A percentile compares a stretch with the other conserved stretches of the same genome.
These are phyloP conservation scores for Zygoascus sp. DNA, from an alignment of 1,139 yeast genomes.

Conservation along the genomic window DNA sequence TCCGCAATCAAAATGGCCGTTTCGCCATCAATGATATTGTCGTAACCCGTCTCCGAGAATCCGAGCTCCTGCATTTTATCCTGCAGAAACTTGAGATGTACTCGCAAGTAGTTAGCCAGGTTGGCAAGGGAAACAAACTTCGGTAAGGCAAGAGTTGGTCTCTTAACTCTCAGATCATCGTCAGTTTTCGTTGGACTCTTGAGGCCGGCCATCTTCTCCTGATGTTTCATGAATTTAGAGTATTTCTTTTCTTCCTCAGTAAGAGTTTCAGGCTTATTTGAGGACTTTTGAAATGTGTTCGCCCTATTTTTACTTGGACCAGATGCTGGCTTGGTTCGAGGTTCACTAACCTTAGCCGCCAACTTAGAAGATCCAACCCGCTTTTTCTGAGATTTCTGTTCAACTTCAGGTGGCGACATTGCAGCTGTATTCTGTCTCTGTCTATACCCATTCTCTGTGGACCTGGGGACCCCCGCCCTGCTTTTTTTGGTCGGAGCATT, in stretches of 20 bases:
- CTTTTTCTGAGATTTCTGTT: background rate
- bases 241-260: slow-evolving; percentile 8
- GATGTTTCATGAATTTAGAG: slow-evolving; percentile 6
- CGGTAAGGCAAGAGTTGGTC: slow-evolving; percentile 51
- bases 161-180: slow-evolving; percentile 19
- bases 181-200: slow-evolving; percentile 12
- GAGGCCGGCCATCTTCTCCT: background rate
- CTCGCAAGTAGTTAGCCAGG: slow-evolving; percentile 63
- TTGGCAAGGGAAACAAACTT: slow-evolving; percentile 71
- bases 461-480: background rate
- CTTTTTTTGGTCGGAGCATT: background rate
- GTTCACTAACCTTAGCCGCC: background rate
- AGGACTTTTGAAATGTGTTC: background rate
- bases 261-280: background rate
- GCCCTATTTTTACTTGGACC: background rate
- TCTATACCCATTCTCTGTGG: background rate
- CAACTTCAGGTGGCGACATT: background rate
- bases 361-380: background rate
- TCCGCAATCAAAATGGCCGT: slow-evolving; percentile 83
- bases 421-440: background rate
- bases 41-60: slow-evolving; percentile 67
- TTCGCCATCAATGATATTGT: slow-evolving; percentile 78
- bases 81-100: slow-evolving; percentile 58
- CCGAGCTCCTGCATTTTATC: slow-evolving; percentile 63
- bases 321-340: background rate